Evolutionary conservation across 1,284 basidiomycete species (phyloP).

Genomic region (Volvariella volvacea): DNA sequence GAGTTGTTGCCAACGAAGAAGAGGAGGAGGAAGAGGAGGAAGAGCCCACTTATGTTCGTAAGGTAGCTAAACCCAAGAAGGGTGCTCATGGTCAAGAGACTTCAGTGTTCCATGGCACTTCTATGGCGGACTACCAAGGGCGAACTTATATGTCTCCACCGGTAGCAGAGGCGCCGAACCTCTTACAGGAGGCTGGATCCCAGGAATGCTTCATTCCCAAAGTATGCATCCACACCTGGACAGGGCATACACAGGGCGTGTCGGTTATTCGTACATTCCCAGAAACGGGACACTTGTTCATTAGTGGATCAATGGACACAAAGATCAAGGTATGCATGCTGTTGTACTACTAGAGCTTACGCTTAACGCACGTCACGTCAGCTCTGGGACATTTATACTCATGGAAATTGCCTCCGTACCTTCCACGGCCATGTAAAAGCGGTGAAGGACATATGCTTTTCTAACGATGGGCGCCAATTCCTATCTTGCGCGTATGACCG

Average conservation of each 20-base stretch:
- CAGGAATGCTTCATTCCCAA: constrained; percentile 95
- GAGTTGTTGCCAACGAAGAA: constrained; percentile 43
- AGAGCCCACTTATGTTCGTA: constrained; percentile 46
- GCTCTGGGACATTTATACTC: constrained; percentile 98
- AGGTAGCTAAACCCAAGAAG: constrained; percentile 75
- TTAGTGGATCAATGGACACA: constrained; percentile 97
- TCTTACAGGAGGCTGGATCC: constrained; percentile 75
- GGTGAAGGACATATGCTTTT: constrained; percentile 94
- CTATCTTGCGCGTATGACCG: constrained; percentile 93
- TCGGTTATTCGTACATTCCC: constrained; percentile 93
- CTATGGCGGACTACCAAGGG: constrained; percentile 95
- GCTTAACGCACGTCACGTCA: constrained; percentile 24
- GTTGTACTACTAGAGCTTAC: constrained; percentile 3
- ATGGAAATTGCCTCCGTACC: constrained; percentile 93
- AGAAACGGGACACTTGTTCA: constrained; percentile 84
- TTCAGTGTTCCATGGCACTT: constrained; percentile 95
- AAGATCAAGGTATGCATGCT: constrained; percentile 81
- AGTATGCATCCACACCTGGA: constrained; percentile 95
- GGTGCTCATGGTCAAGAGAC: constrained; percentile 83
- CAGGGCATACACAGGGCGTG: constrained; percentile 95
- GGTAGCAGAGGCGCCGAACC: constrained; percentile 69
- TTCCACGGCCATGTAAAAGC: constrained; percentile 97
- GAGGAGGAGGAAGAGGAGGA: constrained; percentile 64
- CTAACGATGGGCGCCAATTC: constrained; percentile 87
- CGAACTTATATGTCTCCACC: constrained; percentile 98